Evolutionary conservation across 73 alveolate species (phyloP).

Genomic region (Paramecium primaurelia): DNA sequence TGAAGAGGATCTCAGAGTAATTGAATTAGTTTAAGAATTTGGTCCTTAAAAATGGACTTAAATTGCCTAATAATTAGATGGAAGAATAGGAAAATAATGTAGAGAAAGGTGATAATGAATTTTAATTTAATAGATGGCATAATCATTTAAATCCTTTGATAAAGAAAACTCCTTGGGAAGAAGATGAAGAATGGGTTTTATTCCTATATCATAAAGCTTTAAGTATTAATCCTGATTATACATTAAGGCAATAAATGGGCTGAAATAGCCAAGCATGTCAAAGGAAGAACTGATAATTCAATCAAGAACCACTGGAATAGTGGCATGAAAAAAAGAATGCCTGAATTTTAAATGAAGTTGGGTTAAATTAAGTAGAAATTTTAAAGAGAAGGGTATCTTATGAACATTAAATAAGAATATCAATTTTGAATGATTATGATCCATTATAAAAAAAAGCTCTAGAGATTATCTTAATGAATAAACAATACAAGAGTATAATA

Average conservation of each 20-base stretch:
- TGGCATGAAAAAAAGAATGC: conserved; percentile 80
- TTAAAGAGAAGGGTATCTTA: conserved; percentile 19
- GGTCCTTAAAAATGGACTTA: conserved; percentile 89
- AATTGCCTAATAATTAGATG: conserved; percentile 79
- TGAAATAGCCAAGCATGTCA: conserved; percentile 74
- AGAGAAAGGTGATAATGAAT: conserved; percentile 63
- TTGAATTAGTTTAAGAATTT: conserved; percentile 70
- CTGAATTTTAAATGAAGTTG: conserved; percentile 33
- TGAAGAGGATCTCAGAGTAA: conserved; percentile 84
- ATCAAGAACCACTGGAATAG: conserved; percentile 88
- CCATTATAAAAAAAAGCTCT: conserved; percentile 1
- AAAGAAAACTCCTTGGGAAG: conserved; percentile 87
- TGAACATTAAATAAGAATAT: not conserved
- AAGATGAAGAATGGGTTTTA: conserved; percentile 91
- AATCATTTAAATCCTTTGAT: conserved; percentile 94
- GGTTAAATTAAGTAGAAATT: not conserved
- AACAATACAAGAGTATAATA: not conserved
- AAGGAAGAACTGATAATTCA: conserved; percentile 85
- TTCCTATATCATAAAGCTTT: conserved; percentile 72
- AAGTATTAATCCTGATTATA: not conserved
- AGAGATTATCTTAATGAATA: conserved; percentile 1
- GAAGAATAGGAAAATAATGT: conserved; percentile 69
- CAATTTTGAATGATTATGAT: not conserved
- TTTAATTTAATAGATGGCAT: conserved; percentile 88
- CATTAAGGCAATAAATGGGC: conserved; percentile 78